These are phyloP conservation scores for Vanderwaltozyma yarrowii DNA, from an alignment of 805 yeast genomes.

Conservation along the genomic window DNA sequence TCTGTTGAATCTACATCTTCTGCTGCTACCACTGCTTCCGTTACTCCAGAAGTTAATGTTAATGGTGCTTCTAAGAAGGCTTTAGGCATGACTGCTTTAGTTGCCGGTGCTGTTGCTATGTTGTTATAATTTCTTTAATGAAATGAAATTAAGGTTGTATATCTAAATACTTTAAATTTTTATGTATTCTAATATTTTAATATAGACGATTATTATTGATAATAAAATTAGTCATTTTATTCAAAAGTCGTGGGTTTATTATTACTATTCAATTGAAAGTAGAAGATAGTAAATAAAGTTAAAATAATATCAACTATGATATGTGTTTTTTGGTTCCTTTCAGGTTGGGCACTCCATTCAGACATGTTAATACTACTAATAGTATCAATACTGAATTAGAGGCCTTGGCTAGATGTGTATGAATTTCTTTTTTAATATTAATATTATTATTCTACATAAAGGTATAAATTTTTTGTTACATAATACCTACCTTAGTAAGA, in stretches of 20 bases:
- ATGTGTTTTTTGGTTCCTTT: no score
- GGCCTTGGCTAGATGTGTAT: no score
- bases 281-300: no score
- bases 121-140: slow-evolving; percentile 1
- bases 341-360: no score
- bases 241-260: no score
- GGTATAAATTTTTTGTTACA: not conserved
- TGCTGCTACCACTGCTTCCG: not conserved
- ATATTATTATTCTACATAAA: not conserved
- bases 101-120: slow-evolving; percentile 4
- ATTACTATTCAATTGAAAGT: no score
- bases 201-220: not conserved
- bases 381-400: no score
- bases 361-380: no score
- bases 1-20: not conserved
- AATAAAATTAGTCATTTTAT: no score
- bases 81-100: slow-evolving; percentile 3
- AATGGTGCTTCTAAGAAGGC: slow-evolving; percentile 5
- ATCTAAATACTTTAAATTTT: not conserved
- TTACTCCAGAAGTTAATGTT: slow-evolving; percentile 1
- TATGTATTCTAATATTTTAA: not conserved
- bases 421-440: no score
- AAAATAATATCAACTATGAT: no score
- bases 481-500: not conserved
- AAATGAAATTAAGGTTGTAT: not conserved